phyloP scores from a whole-genome alignment of 768 basidiomycete species.

The Tricholomella constricta region DNA sequence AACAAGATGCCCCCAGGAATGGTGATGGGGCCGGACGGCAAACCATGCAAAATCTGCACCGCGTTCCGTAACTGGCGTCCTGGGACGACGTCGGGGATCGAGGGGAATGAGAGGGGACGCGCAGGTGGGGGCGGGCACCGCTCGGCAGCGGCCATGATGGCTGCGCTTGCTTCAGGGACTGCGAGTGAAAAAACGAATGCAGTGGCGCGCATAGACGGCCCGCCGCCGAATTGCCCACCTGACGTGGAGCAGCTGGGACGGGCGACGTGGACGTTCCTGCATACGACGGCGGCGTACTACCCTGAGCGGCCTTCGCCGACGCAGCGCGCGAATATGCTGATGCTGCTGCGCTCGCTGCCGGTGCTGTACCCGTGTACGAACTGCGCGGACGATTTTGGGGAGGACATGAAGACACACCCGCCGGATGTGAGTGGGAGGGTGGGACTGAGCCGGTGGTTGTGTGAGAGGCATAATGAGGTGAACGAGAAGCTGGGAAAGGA shows the following conservation, averaged over 20 bases:
- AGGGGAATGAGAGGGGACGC: conserved; percentile 25
- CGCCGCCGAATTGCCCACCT: conserved; percentile 77
- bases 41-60: conserved; percentile 92
- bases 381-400: conserved; percentile 83
- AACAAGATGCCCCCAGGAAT: conserved; percentile 71
- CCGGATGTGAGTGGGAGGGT: conserved; percentile 78
- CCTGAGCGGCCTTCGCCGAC: conserved; percentile 74
- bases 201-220: conserved; percentile 35
- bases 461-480: conserved; percentile 91
- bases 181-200: conserved; percentile 21
- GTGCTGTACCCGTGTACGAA: conserved; percentile 84
- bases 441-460: conserved; percentile 82
- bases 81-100: conserved; percentile 34
- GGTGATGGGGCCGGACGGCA: conserved; percentile 90
- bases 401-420: conserved; percentile 63
- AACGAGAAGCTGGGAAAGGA: conserved; percentile 85
- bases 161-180: conserved; percentile 26
- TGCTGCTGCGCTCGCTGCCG: conserved; percentile 76
- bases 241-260: conserved; percentile 89
- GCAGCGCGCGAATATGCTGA: conserved; percentile 84
- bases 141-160: conserved; percentile 27
- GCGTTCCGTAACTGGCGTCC: conserved; percentile 75
- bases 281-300: conserved; percentile 94
- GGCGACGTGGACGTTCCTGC: conserved; percentile 96
- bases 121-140: conserved; percentile 19